These are phyloP conservation scores for Zymoseptoria brevis DNA, from an alignment of 2,329 filamentous ascomycete genomes.

Conservation along the genomic window DNA sequence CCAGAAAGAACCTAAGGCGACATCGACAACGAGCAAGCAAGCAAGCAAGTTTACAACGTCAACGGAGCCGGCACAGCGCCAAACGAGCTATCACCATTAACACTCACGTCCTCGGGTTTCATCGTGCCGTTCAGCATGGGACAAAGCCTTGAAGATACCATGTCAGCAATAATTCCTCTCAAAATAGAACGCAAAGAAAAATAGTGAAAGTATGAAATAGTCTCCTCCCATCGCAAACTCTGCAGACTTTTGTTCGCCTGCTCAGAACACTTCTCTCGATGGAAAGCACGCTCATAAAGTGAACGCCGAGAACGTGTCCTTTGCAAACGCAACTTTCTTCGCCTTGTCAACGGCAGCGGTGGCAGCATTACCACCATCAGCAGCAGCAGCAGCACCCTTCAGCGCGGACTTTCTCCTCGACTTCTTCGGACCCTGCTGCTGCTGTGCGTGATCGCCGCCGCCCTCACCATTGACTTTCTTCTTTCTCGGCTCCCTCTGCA, in stretches of 20 bases:
- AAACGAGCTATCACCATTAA: conserved; percentile 28
- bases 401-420: neutral
- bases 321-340: conserved; percentile 6
- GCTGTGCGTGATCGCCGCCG: conserved; percentile 12
- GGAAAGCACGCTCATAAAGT: conserved; percentile 11
- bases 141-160: conserved; percentile 54
- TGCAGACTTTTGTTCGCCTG: neutral
- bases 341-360: conserved; percentile 2
- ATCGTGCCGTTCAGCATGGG: conserved; percentile 73
- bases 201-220: neutral
- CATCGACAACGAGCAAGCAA: neutral
- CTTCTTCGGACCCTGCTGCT: conserved; percentile 5
- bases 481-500: neutral
- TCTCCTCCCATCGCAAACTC: neutral
- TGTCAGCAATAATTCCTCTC: conserved; percentile 23
- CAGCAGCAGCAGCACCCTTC: conserved; percentile 1
- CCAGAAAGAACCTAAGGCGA: neutral
- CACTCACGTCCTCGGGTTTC: conserved; percentile 30
- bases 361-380: conserved; percentile 11
- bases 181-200: conserved; percentile 12
- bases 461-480: conserved; percentile 6
- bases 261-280: neutral
- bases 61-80: conserved; percentile 28
- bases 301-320: conserved; percentile 14
- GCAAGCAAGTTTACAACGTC: conserved; percentile 17